Evolutionary conservation across 2,329 filamentous ascomycete species (phyloP).

Genomic region (Beauveria varroae): DNA sequence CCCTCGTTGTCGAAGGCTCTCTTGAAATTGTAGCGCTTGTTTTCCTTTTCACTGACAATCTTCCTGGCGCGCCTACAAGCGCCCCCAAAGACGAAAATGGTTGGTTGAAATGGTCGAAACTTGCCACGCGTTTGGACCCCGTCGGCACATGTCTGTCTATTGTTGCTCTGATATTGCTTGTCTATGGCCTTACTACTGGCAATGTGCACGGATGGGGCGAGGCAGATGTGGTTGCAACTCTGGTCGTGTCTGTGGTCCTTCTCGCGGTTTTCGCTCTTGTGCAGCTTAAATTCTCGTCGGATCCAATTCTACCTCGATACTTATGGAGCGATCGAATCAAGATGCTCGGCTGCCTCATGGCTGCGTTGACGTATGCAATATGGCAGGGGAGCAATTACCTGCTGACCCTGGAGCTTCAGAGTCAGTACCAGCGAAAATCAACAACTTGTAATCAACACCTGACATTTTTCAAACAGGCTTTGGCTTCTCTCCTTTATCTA

Average conservation of each 20-base stretch:
- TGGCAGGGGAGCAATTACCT: constrained; percentile 13
- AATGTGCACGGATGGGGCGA: constrained; percentile 10
- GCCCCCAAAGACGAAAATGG: not conserved
- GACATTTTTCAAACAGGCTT: constrained; percentile 1
- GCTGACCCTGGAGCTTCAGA: constrained; percentile 12
- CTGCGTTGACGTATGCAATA: constrained; percentile 11
- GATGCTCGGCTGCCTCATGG: constrained; percentile 9
- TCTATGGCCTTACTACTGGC: constrained; percentile 10
- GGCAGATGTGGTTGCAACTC: constrained; percentile 8
- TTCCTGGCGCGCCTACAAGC: constrained; percentile 4
- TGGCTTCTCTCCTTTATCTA: constrained; percentile 11
- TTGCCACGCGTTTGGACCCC: constrained; percentile 4
- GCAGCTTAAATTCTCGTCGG: constrained; percentile 3
- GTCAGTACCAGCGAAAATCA: not conserved
- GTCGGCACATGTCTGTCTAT: constrained; percentile 9
- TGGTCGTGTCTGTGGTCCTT: constrained; percentile 7
- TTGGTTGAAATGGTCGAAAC: not conserved
- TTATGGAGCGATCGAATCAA: constrained; percentile 9
- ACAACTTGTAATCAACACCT: not conserved
- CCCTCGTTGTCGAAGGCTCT: constrained; percentile 9
- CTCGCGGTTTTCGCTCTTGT: constrained; percentile 7
- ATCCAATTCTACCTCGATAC: constrained; percentile 10
- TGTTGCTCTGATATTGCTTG: constrained; percentile 7
- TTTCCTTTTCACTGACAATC: constrained; percentile 8
- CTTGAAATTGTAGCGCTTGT: constrained; percentile 9